A percentile compares a stretch with the other conserved stretches of the same genome.
These are phyloP conservation scores for Fraxinus dipetala DNA, from an alignment of 305 asterid species.

Conservation along the genomic window DNA sequence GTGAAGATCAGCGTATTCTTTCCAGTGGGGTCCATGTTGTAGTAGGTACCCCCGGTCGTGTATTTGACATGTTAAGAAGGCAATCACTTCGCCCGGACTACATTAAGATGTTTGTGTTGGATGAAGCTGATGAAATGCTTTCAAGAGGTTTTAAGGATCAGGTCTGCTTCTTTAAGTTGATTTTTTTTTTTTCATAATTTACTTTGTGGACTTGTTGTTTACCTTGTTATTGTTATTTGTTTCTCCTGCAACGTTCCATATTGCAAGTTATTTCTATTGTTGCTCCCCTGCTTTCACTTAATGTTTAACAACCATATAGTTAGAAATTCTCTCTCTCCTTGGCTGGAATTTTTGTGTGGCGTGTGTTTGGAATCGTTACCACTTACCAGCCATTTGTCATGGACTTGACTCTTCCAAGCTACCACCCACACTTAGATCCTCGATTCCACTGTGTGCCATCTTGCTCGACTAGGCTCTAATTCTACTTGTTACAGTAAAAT, in stretches of 20 bases:
- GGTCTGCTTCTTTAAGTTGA: conserved; percentile 31
- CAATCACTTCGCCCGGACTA: conserved; percentile 76
- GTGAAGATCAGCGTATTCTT: conserved; percentile 86
- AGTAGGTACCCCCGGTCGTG: conserved; percentile 90
- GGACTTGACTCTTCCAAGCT: background rate
- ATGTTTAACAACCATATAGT: background rate
- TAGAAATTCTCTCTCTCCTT: background rate
- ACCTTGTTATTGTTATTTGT: background rate
- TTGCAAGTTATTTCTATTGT: background rate
- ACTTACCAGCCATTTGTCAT: background rate
- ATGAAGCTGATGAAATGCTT: conserved; percentile 93
- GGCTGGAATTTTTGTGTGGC: background rate
- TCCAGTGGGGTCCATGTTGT: conserved; percentile 84
- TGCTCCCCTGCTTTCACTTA: background rate
- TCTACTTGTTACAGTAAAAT: background rate
- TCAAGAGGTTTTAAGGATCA: conserved; percentile 90
- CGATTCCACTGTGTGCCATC: background rate
- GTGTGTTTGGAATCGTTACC: background rate
- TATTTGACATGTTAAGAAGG: conserved; percentile 80
- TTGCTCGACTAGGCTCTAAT: background rate
- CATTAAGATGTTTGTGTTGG: conserved; percentile 83
- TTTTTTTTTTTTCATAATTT: background rate
- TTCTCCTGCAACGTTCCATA: background rate
- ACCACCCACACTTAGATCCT: background rate
- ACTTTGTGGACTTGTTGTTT: background rate